A percentile compares a stretch with the other conserved stretches of the same genome.
Evolutionary conservation across 1,284 basidiomycete genomes (phyloP).

Genomic region (Trichosporon ovoides): DNA sequence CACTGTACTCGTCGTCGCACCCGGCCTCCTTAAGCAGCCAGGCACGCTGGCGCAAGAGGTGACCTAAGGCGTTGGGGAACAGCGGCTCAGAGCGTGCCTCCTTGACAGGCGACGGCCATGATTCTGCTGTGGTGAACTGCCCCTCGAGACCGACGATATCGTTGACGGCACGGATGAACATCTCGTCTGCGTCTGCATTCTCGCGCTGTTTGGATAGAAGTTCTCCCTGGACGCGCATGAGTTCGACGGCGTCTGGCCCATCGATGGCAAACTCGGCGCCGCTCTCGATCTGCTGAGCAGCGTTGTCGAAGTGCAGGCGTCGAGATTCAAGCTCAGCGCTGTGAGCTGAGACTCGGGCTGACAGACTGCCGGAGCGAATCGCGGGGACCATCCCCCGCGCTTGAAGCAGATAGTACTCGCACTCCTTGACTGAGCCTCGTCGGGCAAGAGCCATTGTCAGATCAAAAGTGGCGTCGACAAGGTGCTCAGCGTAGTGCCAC

Average conservation of each 20-base stretch:
- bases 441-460: slow-evolving; percentile 60
- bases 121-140: slow-evolving; percentile 33
- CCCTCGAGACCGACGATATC: slow-evolving; percentile 35
- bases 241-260: slow-evolving; percentile 57
- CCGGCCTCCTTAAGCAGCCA: slow-evolving; percentile 64
- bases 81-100: slow-evolving; percentile 52
- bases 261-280: slow-evolving; percentile 50
- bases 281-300: slow-evolving; percentile 54
- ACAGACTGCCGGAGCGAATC: slow-evolving; percentile 60
- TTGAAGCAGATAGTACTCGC: slow-evolving; percentile 72
- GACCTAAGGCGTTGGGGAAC: slow-evolving; percentile 62
- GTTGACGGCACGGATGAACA: slow-evolving; percentile 41
- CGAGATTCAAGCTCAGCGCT: slow-evolving; percentile 65
- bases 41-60: slow-evolving; percentile 68
- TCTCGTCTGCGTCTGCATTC: slow-evolving; percentile 53
- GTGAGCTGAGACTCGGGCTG: slow-evolving; percentile 60
- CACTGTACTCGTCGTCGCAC: slow-evolving; percentile 54
- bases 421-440: slow-evolving; percentile 72
- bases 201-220: slow-evolving; percentile 50
- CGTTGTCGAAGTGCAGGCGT: slow-evolving; percentile 58
- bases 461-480: slow-evolving; percentile 61
- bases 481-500: slow-evolving; percentile 65
- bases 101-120: slow-evolving; percentile 28
- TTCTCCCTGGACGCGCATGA: slow-evolving; percentile 58
- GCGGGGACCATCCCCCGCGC: slow-evolving; percentile 63